Evolutionary conservation across 495 filamentous ascomycete genomes (phyloP), one percentile per base, ranked within the genome.

Genomic region (Podospora comata): DNA sequence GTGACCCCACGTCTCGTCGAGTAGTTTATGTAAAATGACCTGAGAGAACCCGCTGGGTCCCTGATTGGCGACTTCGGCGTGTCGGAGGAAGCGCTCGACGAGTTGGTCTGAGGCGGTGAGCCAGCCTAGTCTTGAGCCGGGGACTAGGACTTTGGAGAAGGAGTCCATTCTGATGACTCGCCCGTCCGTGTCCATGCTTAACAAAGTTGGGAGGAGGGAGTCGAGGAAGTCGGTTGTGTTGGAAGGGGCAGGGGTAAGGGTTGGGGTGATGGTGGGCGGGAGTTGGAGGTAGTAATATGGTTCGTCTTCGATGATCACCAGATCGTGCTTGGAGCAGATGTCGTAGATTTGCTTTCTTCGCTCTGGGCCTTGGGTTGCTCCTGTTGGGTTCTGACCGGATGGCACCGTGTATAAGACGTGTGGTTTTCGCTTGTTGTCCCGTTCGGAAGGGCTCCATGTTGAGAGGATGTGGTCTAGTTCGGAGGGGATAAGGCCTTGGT

Each of bases 261-360:
- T 68, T 55, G 39, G 73, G 58, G 70, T 64, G 0, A 86, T 86
- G 79, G 94, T 95, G 1, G 92, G 88, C 75, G 92, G 87, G 93
- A 99, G 97, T 81, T 99, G 95, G 62, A 99, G 84, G 82, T 94
- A 99, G 77, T 92, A 91, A 80, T 97, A 97, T n/a, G 94, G 94
- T 75, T 98, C 94, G 76, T 98, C 94, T 79, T 98, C 94, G 69
- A 98, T 74, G 76, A 98, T 94, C 78, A 86, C 90, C 59, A 97
- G 65, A 74, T 97, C 92, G 75, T 96, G 91, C 79, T 91, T 90
- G 76, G 89, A 87, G 30, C 87, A 88, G 16, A 97, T 85, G 15
- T 79, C 82, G 80, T 97, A 97, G 39, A 97, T 83, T 30, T 85
- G 89, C 60, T 81, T 77, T 26, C 93, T 81, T 56, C 94, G 86